Evolutionary conservation across 768 basidiomycete species (phyloP), one percentile per base, ranked within the genome.

Genomic region (Trametes punicea): DNA sequence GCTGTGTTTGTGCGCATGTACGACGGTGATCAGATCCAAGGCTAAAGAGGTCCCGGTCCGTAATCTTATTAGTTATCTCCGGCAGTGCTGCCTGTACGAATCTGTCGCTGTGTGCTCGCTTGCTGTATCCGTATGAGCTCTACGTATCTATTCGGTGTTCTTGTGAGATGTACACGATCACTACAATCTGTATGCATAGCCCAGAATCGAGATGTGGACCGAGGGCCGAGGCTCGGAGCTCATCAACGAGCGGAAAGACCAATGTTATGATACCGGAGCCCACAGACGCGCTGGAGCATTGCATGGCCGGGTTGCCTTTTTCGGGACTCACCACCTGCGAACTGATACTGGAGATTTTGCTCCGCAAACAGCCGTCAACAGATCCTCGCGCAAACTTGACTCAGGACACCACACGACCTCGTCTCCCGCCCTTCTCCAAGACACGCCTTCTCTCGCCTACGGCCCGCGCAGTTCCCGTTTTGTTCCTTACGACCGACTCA

Each of bases 351-450:
- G 52, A 60, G 56, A 64, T 63, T 64, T 65, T 62, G 48, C 60
- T 62, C 62, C 58, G 66, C 62, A 67, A 67, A 67, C 56, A 67
- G 34, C 42, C 56, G 60, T 64, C 66, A 67, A 67, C 64, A 65
- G 51, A 55, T 59, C 60, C 53, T 54, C 31, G 44, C 34, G 25
- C 51, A 45, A 25, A 23, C 52, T 60, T 64, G 61, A 61, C 65
- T 64, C 59, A 54, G 56, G 46, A 55, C 60, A 60, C 63, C 63
- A 65, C 64, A 65, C 62, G 64, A 64, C 62, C 57, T 39, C 46
- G 16, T 21, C 49, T 55, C 51, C 42, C 27, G 42, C 53, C 33
- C 52, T 20, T 18, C 31, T 51, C 53, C 18, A 48, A 31, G 27
- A 31, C 42, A 33, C 48, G 29, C 30, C 40, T 41, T 48, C 38